Evolutionary conservation across 179 eudicot genomes (phyloP).

Genomic region (Corrigiola litoralis): DNA sequence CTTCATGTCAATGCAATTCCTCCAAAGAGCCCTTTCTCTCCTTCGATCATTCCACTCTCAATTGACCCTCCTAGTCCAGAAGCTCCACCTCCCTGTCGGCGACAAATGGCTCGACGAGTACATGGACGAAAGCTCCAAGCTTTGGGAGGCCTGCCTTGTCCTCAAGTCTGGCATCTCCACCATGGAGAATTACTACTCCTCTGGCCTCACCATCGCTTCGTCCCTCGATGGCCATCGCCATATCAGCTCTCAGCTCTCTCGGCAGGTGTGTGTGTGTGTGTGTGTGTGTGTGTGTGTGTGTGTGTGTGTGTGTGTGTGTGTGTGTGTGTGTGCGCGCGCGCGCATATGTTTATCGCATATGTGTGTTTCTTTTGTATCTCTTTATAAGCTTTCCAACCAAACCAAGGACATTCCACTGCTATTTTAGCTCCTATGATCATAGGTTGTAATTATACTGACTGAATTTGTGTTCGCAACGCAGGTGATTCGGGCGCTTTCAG

Average conservation of each 20-base stretch:
- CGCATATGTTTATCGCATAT: too few species aligned
- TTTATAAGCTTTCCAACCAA: not conserved
- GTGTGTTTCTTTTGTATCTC: too few species aligned
- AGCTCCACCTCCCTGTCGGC: constrained; percentile 86
- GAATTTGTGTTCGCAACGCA: constrained; percentile 21
- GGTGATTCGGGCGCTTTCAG: constrained; percentile 62
- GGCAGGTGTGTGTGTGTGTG: constrained; percentile 39
- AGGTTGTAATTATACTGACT: constrained; percentile 8
- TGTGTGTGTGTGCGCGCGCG: too few species aligned
- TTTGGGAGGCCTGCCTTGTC: constrained; percentile 82
- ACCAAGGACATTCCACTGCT: not conserved
- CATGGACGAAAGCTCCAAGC: constrained; percentile 89
- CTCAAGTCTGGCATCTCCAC: constrained; percentile 59
- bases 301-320: too few species aligned
- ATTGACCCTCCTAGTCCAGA: constrained; percentile 68
- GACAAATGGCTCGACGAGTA: constrained; percentile 94
- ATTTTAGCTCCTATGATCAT: not conserved
- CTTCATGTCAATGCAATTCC: constrained; percentile 91
- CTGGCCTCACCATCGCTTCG: constrained; percentile 58
- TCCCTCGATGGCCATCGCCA: constrained; percentile 51
- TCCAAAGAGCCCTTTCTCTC: constrained; percentile 65
- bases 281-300: too few species aligned
- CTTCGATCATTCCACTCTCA: constrained; percentile 85
- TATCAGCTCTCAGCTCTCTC: constrained; percentile 52
- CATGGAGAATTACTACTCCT: constrained; percentile 69